A percentile compares a stretch with the other conserved stretches of the same genome.
Evolutionary conservation across 2,329 filamentous ascomycete genomes (phyloP).

Genomic region (Keithomyces neogunnii): DNA sequence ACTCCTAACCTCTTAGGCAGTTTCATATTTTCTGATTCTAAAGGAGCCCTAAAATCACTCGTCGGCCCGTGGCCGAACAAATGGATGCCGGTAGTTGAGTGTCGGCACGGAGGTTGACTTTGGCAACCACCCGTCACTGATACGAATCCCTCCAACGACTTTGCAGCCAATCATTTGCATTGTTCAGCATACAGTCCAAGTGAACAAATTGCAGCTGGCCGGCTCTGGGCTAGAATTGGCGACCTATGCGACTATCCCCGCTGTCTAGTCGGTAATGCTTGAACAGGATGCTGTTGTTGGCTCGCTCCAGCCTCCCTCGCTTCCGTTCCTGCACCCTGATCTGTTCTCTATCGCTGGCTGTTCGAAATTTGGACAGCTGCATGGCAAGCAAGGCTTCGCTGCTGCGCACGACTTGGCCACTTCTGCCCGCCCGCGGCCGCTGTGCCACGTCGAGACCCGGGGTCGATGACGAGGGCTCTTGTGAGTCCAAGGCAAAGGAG

Average conservation of each 20-base stretch:
- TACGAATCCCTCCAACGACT: too few relatives aligned
- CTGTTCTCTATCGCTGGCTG: constrained; percentile 9
- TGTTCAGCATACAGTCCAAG: too few relatives aligned
- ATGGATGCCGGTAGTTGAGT: too few relatives aligned
- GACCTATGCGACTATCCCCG: constrained; percentile 9
- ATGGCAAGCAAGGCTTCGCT: constrained; percentile 12
- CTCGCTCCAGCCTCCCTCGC: constrained; percentile 10
- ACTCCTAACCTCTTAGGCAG: too few relatives aligned
- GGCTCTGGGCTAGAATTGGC: constrained; percentile 2
- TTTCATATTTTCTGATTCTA: too few relatives aligned
- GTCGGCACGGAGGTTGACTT: too few relatives aligned
- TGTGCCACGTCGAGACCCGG: constrained; percentile 3
- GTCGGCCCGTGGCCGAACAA: too few relatives aligned
- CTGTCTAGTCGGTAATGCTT: constrained; percentile 10
- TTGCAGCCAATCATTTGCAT: too few relatives aligned
- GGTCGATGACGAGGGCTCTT: neutral
- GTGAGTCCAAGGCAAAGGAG: neutral
- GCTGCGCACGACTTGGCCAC: constrained; percentile 7
- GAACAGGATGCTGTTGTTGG: constrained; percentile 9
- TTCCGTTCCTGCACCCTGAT: constrained; percentile 9
- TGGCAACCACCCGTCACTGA: too few relatives aligned
- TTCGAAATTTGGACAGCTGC: constrained; percentile 9
- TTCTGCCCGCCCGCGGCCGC: neutral
- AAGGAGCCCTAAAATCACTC: too few relatives aligned
- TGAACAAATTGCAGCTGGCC: too few relatives aligned